These are phyloP conservation scores for Ailanthus altissimus DNA, from an alignment of 345 rosid genomes.

Conservation along the genomic window DNA sequence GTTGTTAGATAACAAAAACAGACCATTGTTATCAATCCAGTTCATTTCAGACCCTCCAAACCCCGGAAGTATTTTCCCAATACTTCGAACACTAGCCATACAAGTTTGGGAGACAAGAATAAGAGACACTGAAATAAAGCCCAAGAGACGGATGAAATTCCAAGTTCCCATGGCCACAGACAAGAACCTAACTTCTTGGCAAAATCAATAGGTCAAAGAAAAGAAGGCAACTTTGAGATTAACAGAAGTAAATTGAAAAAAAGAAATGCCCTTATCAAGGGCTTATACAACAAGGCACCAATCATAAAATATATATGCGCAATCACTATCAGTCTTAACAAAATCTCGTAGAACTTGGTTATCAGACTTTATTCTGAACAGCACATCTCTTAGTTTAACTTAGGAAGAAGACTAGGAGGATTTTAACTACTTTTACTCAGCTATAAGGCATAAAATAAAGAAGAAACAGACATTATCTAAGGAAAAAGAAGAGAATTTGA, in stretches of 20 bases:
- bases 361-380: not conserved
- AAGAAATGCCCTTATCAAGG: not conserved
- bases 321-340: conserved; percentile 2
- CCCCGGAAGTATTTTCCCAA: conserved; percentile 45
- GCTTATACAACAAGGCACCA: not conserved
- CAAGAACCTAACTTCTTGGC: conserved; percentile 1
- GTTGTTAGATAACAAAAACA: conserved; percentile 68
- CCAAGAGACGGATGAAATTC: conserved; percentile 20
- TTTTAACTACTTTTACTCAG: conserved; percentile 8
- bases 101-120: conserved; percentile 33
- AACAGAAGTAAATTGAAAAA: not conserved
- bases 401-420: conserved; percentile 13
- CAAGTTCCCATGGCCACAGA: conserved; percentile 40
- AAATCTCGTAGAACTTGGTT: not conserved
- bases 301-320: conserved; percentile 6
- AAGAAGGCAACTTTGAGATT: conserved; percentile 1
- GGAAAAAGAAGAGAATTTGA: conserved; percentile 2
- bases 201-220: conserved; percentile 1
- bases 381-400: not conserved
- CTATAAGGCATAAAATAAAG: not conserved
- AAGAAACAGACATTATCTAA: not conserved
- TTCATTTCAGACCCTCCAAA: conserved; percentile 72
- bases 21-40: conserved; percentile 58
- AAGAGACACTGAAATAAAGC: conserved; percentile 34
- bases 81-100: conserved; percentile 37